phyloP scores from a whole-genome alignment of 768 basidiomycete species.

The Lactarius sanguifluus region DNA sequence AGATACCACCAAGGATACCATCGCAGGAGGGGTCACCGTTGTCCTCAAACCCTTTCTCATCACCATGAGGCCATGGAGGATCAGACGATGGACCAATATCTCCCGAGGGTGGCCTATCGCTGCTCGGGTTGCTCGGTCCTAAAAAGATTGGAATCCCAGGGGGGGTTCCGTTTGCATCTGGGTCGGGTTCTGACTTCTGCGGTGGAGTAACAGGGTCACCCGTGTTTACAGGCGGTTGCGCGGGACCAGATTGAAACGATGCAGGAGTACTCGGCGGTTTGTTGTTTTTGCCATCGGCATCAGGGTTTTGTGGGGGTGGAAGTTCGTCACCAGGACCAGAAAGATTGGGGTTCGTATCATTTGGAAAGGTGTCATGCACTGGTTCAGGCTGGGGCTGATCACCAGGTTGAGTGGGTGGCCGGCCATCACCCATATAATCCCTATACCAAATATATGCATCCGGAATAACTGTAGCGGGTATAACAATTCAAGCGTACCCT shows the following conservation, averaged over 20 bases:
- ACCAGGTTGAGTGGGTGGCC: conserved; percentile 2
- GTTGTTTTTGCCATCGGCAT: not conserved
- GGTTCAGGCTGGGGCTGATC: conserved; percentile 4
- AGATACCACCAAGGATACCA: not conserved
- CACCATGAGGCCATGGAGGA: not conserved
- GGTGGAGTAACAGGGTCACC: not conserved
- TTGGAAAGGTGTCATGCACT: not conserved
- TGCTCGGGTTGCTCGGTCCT: conserved; percentile 11
- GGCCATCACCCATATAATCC: not conserved
- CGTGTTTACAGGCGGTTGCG: not conserved
- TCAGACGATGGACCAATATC: not conserved
- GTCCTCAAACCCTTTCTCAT: conserved; percentile 1
- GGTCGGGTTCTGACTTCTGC: not conserved
- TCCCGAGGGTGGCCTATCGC: conserved; percentile 5
- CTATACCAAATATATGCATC: conserved; percentile 5
- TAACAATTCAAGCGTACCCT: conserved; percentile 6
- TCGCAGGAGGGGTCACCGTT: conserved; percentile 2
- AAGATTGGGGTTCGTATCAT: not conserved
- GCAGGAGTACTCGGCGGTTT: conserved; percentile 3
- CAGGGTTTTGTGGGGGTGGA: conserved; percentile 9
- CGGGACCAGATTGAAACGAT: not conserved
- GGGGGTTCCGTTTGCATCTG: not conserved
- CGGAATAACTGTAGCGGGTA: not conserved
- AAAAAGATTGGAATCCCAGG: conserved; percentile 17
- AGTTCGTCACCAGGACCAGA: conserved; percentile 1